phyloP scores from a whole-genome alignment of 2,329 filamentous ascomycete genomes.

The Colletotrichum liaoningense region DNA sequence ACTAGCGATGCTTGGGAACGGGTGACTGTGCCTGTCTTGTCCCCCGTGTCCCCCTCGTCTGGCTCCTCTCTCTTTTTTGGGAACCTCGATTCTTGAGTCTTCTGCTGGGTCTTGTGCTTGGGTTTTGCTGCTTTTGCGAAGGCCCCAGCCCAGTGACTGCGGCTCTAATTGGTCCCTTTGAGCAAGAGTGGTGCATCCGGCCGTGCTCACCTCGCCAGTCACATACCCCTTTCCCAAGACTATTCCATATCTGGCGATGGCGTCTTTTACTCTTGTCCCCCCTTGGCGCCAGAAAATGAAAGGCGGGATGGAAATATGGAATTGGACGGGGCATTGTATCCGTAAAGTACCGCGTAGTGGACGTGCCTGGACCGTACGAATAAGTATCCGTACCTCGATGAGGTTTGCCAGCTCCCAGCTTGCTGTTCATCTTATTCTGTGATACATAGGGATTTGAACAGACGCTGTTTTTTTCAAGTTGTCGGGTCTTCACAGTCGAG shows the following conservation, averaged over 20 bases:
- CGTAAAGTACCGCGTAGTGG: conserved; percentile 11
- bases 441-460: no score
- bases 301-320: conserved; percentile 18
- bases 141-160: conserved; percentile 14
- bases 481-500: not conserved
- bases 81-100: not conserved
- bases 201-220: conserved; percentile 10
- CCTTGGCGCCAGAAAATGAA: conserved; percentile 18
- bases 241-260: conserved; percentile 12
- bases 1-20: not conserved
- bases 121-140: not conserved
- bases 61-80: not conserved
- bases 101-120: not conserved
- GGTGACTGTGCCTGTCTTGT: not conserved
- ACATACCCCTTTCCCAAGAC: conserved; percentile 1
- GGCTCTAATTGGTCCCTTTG: conserved; percentile 11
- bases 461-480: not conserved
- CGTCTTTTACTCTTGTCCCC: conserved; percentile 4
- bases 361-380: no score
- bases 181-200: conserved; percentile 12
- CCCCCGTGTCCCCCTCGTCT: not conserved
- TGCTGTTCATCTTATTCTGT: no score
- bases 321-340: not conserved
- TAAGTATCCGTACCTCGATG: not conserved
- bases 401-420: no score